Base-by-base conservation (phyloP, 208 protist genomes). In the Acanthamoeba triangularis region DNA sequence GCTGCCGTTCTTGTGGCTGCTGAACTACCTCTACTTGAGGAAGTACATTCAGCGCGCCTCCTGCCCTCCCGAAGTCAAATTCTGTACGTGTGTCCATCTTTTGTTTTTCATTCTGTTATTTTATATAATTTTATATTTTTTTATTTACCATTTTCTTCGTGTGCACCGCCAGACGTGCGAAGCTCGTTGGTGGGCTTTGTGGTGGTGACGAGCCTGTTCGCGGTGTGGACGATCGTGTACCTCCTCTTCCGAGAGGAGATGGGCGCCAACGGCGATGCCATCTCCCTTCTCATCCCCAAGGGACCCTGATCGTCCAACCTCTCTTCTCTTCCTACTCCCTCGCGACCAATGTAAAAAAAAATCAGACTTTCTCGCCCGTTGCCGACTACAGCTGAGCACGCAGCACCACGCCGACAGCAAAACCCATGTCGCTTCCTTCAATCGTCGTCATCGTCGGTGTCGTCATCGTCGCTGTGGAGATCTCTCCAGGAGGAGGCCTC, bases 1-100 rank as follows among this genome's bases (percentile, higher is more conserved):
- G 8, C 82, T 90, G 28, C 82, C 82, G 20, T 90, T 90, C 54
- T n/a, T 90, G n/a, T 90, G 82, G 82, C 82, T 90, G 7, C n/a
- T 90, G 20, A 90, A 90, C 49, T 90, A 90, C 47, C 14, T 90
- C 49, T 90, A 90, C 82, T 8, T 90, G 28, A 13, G 82, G 47
- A 90, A 90, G 47, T 90, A 90, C 49, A 35, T 90, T 5, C 82
- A 65, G n/a, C 82, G 82, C 16, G 49, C 82, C 49, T 67, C 52
- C 11, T 90, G 82, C 49, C 82, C 82, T 8, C 52, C 82, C 28
- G 82, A 90, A 35, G 82, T 90, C 47, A 6, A 28, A 8, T 90
- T 90, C 33, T 90, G 72, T 82, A 82, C 37, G 72, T 28, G 11
- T 41, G 5, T 28, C 33, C 13, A 30, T 18, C 72, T 82, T 41